Evolutionary conservation across 257 asterid species (phyloP).

Genomic region (Rauvolfia tetraphylla): DNA sequence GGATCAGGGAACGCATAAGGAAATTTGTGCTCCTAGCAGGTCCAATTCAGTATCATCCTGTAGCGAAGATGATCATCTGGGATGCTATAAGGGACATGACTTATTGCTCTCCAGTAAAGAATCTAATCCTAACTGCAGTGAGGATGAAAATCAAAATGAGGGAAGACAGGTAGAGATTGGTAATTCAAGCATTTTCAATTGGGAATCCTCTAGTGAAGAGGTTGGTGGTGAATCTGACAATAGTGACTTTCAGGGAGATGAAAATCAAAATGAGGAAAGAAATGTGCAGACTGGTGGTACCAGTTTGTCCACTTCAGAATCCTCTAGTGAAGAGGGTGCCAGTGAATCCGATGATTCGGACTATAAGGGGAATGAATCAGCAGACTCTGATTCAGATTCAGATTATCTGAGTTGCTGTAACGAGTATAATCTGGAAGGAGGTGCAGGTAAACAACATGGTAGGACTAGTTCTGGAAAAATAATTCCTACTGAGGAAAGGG

Average conservation of each 20-base stretch:
- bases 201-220: too few relatives aligned
- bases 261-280: neutral
- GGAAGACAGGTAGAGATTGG: too few relatives aligned
- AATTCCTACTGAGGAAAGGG: neutral
- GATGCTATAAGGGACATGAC: too few relatives aligned
- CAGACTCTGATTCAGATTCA: neutral
- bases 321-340: neutral
- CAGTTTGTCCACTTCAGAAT: neutral
- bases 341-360: constrained; percentile 3
- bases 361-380: constrained; percentile 4
- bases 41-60: constrained; percentile 4
- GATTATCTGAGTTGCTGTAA: neutral
- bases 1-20: neutral
- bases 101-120: neutral
- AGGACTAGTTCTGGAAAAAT: neutral
- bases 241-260: neutral
- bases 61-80: neutral
- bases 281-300: neutral
- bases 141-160: too few relatives aligned
- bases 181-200: too few relatives aligned
- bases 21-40: neutral
- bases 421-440: neutral
- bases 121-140: too few relatives aligned
- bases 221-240: neutral
- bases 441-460: neutral